Conservation (phyloP, 202 grass and related monocot species). For the Schoenoplectus tabernaemontani region DNA sequence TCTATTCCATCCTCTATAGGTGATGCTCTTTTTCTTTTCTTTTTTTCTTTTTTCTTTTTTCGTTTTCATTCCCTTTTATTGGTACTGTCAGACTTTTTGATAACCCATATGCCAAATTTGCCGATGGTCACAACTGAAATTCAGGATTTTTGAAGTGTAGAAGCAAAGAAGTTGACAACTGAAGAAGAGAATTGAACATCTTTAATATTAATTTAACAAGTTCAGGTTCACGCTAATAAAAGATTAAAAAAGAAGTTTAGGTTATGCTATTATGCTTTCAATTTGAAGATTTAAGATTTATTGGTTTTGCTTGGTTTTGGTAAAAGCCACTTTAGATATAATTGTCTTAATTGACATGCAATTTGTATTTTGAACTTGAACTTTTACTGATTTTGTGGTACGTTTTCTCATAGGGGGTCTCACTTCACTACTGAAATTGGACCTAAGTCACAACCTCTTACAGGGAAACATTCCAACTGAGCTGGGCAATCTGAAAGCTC, state of each 20-base stretch:
- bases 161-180: background rate
- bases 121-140: background rate
- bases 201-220: background rate
- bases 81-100: background rate
- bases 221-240: too few relatives aligned
- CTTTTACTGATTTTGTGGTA: background rate
- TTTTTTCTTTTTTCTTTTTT: too few relatives aligned
- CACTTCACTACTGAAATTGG: conserved; percentile 62
- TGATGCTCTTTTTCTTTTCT: background rate
- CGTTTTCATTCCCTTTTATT: too few relatives aligned
- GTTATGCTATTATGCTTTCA: background rate
- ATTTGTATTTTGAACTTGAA: background rate
- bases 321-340: background rate
- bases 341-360: too few relatives aligned
- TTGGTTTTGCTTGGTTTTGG: background rate
- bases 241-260: too few relatives aligned
- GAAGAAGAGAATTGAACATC: background rate
- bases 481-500: conserved; percentile 35
- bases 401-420: conserved; percentile 29
- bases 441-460: conserved; percentile 61
- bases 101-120: background rate
- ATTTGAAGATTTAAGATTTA: background rate
- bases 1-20: conserved; percentile 50
- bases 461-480: conserved; percentile 41
- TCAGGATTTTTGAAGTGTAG: background rate